These are phyloP conservation scores for Nemania abortiva DNA, from an alignment of 2,329 filamentous ascomycete species.

Conservation along the genomic window DNA sequence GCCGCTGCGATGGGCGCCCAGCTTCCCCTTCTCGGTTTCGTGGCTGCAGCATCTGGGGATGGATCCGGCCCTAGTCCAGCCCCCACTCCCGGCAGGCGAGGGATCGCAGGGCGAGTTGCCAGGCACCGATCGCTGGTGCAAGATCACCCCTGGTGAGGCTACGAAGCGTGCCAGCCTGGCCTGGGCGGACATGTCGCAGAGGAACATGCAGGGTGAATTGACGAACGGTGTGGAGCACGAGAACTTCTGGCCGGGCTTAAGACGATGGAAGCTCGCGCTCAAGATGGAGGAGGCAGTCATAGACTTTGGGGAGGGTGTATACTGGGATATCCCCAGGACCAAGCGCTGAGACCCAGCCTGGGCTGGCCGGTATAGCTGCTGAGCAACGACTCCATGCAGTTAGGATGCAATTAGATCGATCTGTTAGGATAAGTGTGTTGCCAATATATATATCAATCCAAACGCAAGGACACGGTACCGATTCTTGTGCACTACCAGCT, in stretches of 20 bases:
- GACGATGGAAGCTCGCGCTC: constrained; percentile 58
- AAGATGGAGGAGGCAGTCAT: constrained; percentile 50
- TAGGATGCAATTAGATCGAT: too few relatives aligned
- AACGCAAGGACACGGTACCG: too few relatives aligned
- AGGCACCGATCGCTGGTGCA: constrained; percentile 62
- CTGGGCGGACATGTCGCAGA: constrained; percentile 62
- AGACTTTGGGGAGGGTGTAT: constrained; percentile 47
- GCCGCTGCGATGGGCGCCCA: constrained; percentile 56
- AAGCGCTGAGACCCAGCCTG: constrained; percentile 25
- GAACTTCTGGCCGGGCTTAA: constrained; percentile 63
- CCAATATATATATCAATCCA: too few relatives aligned
- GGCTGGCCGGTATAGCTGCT: neutral
- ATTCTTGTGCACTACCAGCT: too few relatives aligned
- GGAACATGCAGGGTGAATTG: constrained; percentile 46
- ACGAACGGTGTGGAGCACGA: constrained; percentile 29
- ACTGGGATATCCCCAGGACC: constrained; percentile 45
- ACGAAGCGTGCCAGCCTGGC: constrained; percentile 54
- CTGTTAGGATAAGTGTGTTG: too few relatives aligned
- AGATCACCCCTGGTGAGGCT: constrained; percentile 51
- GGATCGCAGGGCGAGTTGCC: constrained; percentile 56
- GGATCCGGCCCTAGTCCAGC: constrained; percentile 59
- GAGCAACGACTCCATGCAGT: too few relatives aligned
- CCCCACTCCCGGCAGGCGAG: constrained; percentile 59
- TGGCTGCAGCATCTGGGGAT: constrained; percentile 58
- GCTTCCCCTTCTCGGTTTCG: constrained; percentile 58